These are phyloP conservation scores for Solanum tarijense DNA, from an alignment of 257 asterid genomes.

Conservation along the genomic window DNA sequence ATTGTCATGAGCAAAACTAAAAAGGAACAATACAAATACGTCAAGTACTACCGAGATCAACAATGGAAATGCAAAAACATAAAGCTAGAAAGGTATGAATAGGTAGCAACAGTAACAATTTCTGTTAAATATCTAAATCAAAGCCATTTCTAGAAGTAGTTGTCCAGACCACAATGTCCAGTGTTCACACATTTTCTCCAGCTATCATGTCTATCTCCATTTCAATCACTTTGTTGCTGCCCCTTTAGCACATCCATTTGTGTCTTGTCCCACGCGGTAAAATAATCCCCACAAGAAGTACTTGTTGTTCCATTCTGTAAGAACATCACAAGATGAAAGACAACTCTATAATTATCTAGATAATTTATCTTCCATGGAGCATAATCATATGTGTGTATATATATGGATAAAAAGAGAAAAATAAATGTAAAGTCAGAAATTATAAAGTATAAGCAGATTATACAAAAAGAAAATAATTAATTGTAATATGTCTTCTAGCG, in stretches of 20 bases:
- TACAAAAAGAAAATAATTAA: too few species aligned
- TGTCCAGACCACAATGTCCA: constrained; percentile 15
- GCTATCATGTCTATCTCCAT: constrained; percentile 53
- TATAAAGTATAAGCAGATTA: neutral
- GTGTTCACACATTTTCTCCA: constrained; percentile 27
- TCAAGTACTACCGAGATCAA: neutral
- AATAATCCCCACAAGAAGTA: constrained; percentile 51
- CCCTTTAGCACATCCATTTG: too few species aligned
- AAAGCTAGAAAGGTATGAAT: neutral
- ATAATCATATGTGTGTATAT: neutral
- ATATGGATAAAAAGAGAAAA: too few species aligned
- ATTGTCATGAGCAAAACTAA: neutral
- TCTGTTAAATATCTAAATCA: neutral
- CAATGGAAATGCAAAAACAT: neutral
- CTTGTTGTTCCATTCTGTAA: too few species aligned
- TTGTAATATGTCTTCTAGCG: too few species aligned
- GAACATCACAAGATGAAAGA: too few species aligned
- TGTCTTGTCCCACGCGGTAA: neutral
- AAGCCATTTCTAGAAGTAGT: neutral
- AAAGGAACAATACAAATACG: too few species aligned
- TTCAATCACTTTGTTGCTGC: constrained; percentile 8
- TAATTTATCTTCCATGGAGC: too few species aligned
- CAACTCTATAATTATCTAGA: too few species aligned
- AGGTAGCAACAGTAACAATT: neutral
- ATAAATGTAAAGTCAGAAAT: too few species aligned